Evolutionary conservation across 176 grass and related monocot species (phyloP).

Genomic region (Carex myosuroides): DNA sequence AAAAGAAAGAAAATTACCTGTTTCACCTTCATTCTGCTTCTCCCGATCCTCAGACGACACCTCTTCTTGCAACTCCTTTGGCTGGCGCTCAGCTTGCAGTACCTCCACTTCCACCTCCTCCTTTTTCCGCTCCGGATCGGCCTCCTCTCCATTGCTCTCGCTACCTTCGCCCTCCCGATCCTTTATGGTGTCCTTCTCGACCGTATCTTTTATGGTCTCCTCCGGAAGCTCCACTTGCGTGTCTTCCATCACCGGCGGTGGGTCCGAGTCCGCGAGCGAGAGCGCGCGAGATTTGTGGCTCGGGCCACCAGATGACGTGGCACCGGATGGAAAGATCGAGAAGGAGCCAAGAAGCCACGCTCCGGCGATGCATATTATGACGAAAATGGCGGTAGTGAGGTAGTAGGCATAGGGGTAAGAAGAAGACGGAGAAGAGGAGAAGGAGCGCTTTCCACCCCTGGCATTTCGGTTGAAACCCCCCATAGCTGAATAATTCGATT

Average conservation of each 20-base stretch:
- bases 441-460: conserved; percentile 43
- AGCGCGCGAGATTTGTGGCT: conserved; percentile 29
- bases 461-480: conserved; percentile 33
- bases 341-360: conserved; percentile 66
- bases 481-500: conserved; percentile 24
- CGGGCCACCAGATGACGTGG: background rate
- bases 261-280: conserved; percentile 24
- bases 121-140: conserved; percentile 3
- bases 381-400: conserved; percentile 59
- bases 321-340: conserved; percentile 24
- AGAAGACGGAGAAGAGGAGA: conserved; percentile 23
- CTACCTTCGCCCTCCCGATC: background rate
- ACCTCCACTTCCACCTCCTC: conserved; percentile 19
- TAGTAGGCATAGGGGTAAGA: conserved; percentile 63
- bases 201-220: conserved; percentile 1
- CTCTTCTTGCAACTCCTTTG: conserved; percentile 17
- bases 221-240: conserved; percentile 22
- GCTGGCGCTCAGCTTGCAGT: conserved; percentile 10
- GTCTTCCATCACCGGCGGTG: conserved; percentile 15
- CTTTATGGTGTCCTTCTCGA: background rate
- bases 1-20: background rate
- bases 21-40: background rate
- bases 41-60: conserved; percentile 7
- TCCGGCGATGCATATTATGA: conserved; percentile 61
- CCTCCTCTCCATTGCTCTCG: conserved; percentile 13